Percentiles rank a stretch among this genome's conserved stretches.
Evolutionary conservation across 2,329 filamentous ascomycete species (phyloP).

Genomic region (Verticillium tricorpus): DNA sequence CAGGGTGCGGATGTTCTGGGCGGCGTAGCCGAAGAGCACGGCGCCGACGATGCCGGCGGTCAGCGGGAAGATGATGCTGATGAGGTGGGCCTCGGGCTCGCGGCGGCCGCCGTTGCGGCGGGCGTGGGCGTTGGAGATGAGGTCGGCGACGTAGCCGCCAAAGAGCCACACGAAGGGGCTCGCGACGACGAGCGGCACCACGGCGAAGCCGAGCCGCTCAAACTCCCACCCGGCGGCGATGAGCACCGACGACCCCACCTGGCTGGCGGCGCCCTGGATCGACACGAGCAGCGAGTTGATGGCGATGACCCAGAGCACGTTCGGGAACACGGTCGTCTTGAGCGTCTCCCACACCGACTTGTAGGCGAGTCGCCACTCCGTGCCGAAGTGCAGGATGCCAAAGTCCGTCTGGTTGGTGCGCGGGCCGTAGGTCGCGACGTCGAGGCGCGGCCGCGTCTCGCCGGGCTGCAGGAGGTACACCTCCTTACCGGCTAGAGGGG

Average conservation of each 20-base stretch:
- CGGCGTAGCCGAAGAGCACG: constrained; percentile 26
- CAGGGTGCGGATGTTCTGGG: constrained; percentile 15
- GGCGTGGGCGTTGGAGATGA: constrained; percentile 21
- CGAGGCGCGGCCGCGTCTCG: constrained; percentile 12
- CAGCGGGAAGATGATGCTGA: constrained; percentile 24
- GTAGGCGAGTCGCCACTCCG: constrained; percentile 19
- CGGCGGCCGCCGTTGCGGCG: constrained; percentile 20
- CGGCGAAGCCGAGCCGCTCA: constrained; percentile 21
- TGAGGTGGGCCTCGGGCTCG: constrained; percentile 27
- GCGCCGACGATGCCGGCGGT: constrained; percentile 20
- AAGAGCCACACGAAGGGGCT: constrained; percentile 16
- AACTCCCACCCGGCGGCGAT: constrained; percentile 22
- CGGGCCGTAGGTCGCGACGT: constrained; percentile 11
- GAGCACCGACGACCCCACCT: constrained; percentile 15
- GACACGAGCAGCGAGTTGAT: constrained; percentile 26
- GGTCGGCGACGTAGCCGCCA: constrained; percentile 24
- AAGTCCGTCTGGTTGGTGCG: constrained; percentile 26
- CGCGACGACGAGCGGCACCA: constrained; percentile 12
- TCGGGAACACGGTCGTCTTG: constrained; percentile 27
- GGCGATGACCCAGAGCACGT: constrained; percentile 27
- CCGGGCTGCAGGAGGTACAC: constrained; percentile 12
- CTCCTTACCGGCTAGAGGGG: constrained; percentile 11
- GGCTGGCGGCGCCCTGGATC: constrained; percentile 21
- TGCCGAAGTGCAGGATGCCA: constrained; percentile 24
- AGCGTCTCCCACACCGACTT: constrained; percentile 22